A percentile compares a stretch with the other conserved stretches of the same genome.
Conservation (phyloP, 2,329 filamentous ascomycete species). For the Chaetoscypha palmicola region DNA sequence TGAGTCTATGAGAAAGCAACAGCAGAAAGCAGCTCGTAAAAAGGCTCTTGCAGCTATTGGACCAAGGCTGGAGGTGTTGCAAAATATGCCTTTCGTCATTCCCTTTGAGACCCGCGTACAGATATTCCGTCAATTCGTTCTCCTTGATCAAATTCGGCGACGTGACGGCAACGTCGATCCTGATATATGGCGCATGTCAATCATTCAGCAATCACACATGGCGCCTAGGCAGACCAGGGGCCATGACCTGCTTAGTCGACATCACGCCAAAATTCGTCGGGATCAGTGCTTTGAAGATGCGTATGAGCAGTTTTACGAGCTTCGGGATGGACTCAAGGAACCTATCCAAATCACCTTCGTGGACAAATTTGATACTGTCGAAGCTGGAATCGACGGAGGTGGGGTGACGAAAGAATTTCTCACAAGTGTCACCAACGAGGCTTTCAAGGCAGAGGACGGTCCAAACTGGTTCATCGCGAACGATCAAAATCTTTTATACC, state of each 20-base stretch:
- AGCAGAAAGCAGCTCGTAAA: conserved; percentile 60
- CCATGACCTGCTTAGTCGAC: conserved; percentile 43
- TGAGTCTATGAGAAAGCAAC: conserved; percentile 56
- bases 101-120: conserved; percentile 86
- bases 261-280: conserved; percentile 74
- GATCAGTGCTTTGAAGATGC: conserved; percentile 81
- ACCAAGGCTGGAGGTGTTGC: conserved; percentile 80
- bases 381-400: conserved; percentile 93
- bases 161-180: conserved; percentile 66
- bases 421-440: conserved; percentile 78
- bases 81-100: conserved; percentile 96
- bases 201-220: conserved; percentile 38
- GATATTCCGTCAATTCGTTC: conserved; percentile 90
- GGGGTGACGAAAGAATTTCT: conserved; percentile 97
- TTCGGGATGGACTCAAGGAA: conserved; percentile 82
- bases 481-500: conserved; percentile 78
- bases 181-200: conserved; percentile 64
- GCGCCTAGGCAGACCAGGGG: conserved; percentile 12
- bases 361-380: conserved; percentile 76
- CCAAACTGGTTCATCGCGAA: conserved; percentile 73
- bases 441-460: conserved; percentile 57
- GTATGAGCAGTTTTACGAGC: conserved; percentile 70
- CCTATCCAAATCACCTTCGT: conserved; percentile 96
- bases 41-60: conserved; percentile 72
- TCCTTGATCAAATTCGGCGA: conserved; percentile 68